Conservation (phyloP, 1,284 basidiomycete genomes). For the Trametes pubescens region DNA sequence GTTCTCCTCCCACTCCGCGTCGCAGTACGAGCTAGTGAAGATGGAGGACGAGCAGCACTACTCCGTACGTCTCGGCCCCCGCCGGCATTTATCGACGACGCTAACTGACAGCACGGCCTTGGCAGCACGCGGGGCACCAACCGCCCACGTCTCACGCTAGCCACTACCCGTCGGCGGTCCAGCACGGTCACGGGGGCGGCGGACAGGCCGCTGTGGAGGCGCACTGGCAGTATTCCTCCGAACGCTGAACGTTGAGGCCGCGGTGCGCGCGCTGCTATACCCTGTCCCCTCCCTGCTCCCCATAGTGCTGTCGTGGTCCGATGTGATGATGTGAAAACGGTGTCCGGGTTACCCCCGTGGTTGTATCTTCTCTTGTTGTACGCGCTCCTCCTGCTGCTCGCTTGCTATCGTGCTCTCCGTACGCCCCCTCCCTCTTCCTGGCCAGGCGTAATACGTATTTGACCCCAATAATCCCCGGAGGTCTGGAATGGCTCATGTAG, state of each 20-base stretch:
- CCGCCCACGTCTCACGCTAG: slow-evolving; percentile 39
- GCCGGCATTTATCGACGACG: neutral
- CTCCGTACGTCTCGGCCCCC: slow-evolving; percentile 48
- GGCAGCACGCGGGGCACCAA: slow-evolving; percentile 25
- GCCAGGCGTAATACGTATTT: slow-evolving; percentile 14
- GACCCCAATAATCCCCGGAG: neutral
- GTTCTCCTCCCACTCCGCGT: slow-evolving; percentile 41
- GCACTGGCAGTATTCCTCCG: slow-evolving; percentile 72
- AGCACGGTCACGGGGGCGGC: slow-evolving; percentile 31
- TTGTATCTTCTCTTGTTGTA: slow-evolving; percentile 13
- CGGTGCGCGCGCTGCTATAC: neutral
- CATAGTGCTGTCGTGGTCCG: neutral
- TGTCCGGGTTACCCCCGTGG: slow-evolving; percentile 2
- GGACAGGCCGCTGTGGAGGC: slow-evolving; percentile 48
- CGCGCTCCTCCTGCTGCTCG: slow-evolving; percentile 7
- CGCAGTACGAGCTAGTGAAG: slow-evolving; percentile 46
- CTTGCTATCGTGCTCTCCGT: slow-evolving; percentile 25
- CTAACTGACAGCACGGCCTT: neutral
- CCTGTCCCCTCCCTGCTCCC: neutral
- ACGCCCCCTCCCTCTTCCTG: slow-evolving; percentile 1
- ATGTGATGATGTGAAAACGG: slow-evolving; percentile 4
- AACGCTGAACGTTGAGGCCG: slow-evolving; percentile 46
- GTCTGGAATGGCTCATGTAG: slow-evolving; percentile 6
- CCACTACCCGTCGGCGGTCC: slow-evolving; percentile 39
- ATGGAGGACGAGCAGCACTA: slow-evolving; percentile 71